phyloP scores from a whole-genome alignment of 2,329 filamentous ascomycete genomes.

The Furcasterigmium sp. region DNA sequence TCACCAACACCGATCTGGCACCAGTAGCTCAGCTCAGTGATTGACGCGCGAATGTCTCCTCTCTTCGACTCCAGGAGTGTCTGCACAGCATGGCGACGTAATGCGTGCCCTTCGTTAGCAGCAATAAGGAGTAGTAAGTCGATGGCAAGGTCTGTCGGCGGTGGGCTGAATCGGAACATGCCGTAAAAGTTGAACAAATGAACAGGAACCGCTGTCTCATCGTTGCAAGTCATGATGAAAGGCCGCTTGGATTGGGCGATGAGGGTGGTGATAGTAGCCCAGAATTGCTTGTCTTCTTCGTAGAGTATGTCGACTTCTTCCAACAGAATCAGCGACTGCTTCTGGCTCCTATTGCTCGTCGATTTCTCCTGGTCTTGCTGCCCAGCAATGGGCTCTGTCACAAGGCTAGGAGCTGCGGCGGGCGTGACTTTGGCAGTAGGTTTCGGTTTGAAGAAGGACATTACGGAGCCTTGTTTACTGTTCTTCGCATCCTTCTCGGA shows the following conservation, averaged over 20 bases:
- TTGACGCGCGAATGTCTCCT: slow-evolving; percentile 71
- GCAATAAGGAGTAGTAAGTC: slow-evolving; percentile 80
- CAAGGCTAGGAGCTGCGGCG: neutral
- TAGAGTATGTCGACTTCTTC: slow-evolving; percentile 94
- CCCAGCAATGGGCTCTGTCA: neutral
- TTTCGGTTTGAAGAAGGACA: slow-evolving; percentile 69
- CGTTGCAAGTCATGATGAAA: slow-evolving; percentile 92
- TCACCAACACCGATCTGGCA: slow-evolving; percentile 95
- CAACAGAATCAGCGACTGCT: slow-evolving; percentile 88
- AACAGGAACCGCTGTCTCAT: slow-evolving; percentile 76
- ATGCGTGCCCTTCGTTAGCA: slow-evolving; percentile 81
- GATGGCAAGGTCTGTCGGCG: slow-evolving; percentile 62
- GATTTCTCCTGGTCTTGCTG: neutral
- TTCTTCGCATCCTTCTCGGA: slow-evolving; percentile 40
- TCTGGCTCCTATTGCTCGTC: slow-evolving; percentile 52
- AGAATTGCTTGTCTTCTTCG: slow-evolving; percentile 94
- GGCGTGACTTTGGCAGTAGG: slow-evolving; percentile 16
- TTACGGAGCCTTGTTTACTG: slow-evolving; percentile 73
- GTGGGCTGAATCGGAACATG: slow-evolving; percentile 69
- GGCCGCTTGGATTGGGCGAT: slow-evolving; percentile 83
- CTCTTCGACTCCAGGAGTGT: slow-evolving; percentile 65
- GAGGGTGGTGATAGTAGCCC: slow-evolving; percentile 73
- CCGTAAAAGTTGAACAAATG: slow-evolving; percentile 74
- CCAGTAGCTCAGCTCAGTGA: slow-evolving; percentile 90
- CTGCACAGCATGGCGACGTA: slow-evolving; percentile 62